phyloP scores from a whole-genome alignment of 1,284 basidiomycete species.

The Tausonia pullulans region DNA sequence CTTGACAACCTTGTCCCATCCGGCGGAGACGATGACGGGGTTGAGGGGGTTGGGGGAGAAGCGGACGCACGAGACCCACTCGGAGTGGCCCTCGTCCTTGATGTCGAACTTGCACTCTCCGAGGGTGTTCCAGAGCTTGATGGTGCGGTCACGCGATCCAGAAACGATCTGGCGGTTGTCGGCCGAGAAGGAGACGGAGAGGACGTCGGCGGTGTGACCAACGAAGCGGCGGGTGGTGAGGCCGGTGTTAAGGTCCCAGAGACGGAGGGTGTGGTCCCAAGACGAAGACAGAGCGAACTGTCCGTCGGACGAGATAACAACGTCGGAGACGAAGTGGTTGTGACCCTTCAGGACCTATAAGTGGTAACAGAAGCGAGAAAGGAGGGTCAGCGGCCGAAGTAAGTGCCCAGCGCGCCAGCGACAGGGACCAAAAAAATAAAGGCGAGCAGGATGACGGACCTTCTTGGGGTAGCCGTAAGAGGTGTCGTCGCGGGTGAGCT shows the following conservation, averaged over 20 bases:
- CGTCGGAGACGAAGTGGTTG: conserved; percentile 99
- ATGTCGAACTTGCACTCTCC: conserved; percentile 99
- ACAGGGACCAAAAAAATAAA: background rate
- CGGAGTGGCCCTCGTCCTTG: conserved; percentile 93
- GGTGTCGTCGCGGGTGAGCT: conserved; percentile 88
- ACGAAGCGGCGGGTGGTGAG: conserved; percentile 91
- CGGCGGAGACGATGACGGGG: conserved; percentile 97
- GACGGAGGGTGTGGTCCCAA: conserved; percentile 99
- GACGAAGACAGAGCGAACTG: conserved; percentile 99
- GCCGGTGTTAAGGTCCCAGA: conserved; percentile 98
- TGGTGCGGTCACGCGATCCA: conserved; percentile 89
- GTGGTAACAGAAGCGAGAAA: background rate
- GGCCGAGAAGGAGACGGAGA: conserved; percentile 94
- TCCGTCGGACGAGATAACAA: conserved; percentile 73
- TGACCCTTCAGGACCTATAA: conserved; percentile 52
- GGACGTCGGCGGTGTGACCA: conserved; percentile 94
- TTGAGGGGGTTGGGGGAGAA: conserved; percentile 98
- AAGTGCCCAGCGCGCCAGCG: background rate
- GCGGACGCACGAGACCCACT: conserved; percentile 98
- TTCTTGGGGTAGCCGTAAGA: conserved; percentile 88
- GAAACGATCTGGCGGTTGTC: conserved; percentile 99
- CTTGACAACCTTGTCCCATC: conserved; percentile 99
- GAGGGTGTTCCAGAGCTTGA: conserved; percentile 99
- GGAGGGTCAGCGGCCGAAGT: background rate
- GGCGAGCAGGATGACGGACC: conserved; percentile 42